Conservation (phyloP, 208 protist species). For the Lotmaria passim region DNA sequence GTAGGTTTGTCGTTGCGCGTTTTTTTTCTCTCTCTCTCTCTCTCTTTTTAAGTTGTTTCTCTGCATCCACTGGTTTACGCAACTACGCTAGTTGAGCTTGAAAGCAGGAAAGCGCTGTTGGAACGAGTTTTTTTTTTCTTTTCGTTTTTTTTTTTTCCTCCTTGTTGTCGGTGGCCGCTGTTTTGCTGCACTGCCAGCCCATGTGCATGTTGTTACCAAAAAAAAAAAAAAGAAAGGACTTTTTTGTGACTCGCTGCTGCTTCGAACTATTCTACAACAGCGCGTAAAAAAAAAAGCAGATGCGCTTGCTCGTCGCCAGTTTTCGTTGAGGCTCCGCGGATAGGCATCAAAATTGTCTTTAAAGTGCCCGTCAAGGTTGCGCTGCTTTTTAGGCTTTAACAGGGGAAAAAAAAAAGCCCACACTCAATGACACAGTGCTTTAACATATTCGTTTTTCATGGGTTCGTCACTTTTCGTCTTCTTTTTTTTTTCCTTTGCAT, state of each 20-base stretch:
- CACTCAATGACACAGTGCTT: too few species aligned
- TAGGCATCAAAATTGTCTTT: too few species aligned
- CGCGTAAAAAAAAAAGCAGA: too few species aligned
- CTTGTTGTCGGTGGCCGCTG: not conserved
- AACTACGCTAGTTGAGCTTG: too few species aligned
- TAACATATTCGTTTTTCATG: conserved; percentile 1
- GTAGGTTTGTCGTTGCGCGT: not conserved
- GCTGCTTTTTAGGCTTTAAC: too few species aligned
- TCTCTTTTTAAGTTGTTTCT: not conserved
- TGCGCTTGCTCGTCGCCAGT: too few species aligned
- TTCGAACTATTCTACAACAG: too few species aligned
- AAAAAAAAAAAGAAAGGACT: not conserved
- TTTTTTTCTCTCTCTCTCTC: not conserved
- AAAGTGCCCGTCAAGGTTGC: too few species aligned
- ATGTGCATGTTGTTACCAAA: not conserved
- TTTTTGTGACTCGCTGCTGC: not conserved
- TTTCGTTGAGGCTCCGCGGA: too few species aligned
- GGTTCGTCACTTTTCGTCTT: not conserved
- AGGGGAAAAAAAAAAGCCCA: too few species aligned
- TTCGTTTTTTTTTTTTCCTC: not conserved
- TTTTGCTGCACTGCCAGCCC: not conserved
- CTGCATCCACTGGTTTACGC: not conserved
- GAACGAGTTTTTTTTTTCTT: not conserved
- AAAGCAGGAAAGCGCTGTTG: not conserved
- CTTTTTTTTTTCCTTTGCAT: not conserved